Evolutionary conservation across 257 asterid species (phyloP), one percentile per base, ranked within the genome.

Genomic region (Lithospermum erythrorhizon): DNA sequence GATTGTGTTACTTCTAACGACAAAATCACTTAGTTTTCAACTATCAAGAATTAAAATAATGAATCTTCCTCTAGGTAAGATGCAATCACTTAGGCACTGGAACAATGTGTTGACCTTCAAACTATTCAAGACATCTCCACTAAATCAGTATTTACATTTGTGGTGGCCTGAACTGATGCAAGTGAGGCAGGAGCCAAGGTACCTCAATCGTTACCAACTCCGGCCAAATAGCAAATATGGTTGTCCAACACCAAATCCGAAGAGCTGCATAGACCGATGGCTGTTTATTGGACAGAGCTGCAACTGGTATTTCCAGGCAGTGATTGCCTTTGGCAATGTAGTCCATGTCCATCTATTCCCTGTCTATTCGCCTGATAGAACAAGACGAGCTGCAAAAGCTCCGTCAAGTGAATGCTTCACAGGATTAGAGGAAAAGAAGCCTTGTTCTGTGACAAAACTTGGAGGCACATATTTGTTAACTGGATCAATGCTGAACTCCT

Each of bases 361-460:
- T 21, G 21, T 60, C 51, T 9, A 61, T 62, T 75, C 75, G 76
- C 56, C 55, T 22, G 81, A 82, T 70, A 77, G 76, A 58, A 82
- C 14, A 55, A 90, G 95, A 21, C 97, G 96, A 75, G 97, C 97
- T 67, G 96, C 97, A 70, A 90, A 90, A 75, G 96, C 96, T 70
- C 97, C 97, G 53, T 90, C 97, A 37, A 83, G 66, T 35, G 82
- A 81, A 81, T 90, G 90, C 66, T 78, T 85, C 58, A 79, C 81
- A 49, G 97, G 97, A 73, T 73, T 80, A 7, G 96, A 83, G 70
- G 77, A 69, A 53, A 82, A 90, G 68, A 83, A 83, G 55, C 97
- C 96, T 35, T 63, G 75, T 60, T 35, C 65, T 0, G 82, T 85
- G 9, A 79, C 81, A 75, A 90, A 90, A 60, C 48, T 51, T 9